Evolutionary conservation across 768 basidiomycete genomes (phyloP).

Genomic region (Calocera cornea): DNA sequence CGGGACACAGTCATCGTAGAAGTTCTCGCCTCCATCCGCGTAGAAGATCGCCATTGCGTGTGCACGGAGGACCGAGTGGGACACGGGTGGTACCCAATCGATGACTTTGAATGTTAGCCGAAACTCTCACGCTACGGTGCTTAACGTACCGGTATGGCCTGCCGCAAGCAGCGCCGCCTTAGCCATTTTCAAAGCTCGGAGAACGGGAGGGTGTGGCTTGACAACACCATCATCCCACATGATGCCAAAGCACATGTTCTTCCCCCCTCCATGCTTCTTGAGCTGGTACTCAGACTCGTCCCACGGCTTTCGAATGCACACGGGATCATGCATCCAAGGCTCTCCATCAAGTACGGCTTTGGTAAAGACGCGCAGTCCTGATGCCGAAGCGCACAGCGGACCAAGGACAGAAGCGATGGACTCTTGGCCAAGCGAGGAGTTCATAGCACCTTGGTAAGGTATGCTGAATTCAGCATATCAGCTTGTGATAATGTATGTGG

Average conservation of each 20-base stretch:
- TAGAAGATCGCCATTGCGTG: slow-evolving; percentile 26
- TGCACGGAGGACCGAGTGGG: background rate
- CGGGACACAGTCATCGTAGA: slow-evolving; percentile 10
- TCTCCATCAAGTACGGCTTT: slow-evolving; percentile 43
- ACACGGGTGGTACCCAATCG: background rate
- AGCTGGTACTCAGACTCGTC: slow-evolving; percentile 44
- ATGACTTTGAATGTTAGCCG: background rate
- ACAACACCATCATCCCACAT: slow-evolving; percentile 52
- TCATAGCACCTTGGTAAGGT: slow-evolving; percentile 52
- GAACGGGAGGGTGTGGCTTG: slow-evolving; percentile 52
- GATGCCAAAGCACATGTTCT: slow-evolving; percentile 42
- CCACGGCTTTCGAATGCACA: slow-evolving; percentile 46
- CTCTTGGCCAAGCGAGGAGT: slow-evolving; percentile 58
- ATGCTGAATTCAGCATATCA: slow-evolving; percentile 23
- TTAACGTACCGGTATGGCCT: slow-evolving; percentile 48
- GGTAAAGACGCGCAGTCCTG: slow-evolving; percentile 50
- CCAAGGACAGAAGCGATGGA: slow-evolving; percentile 59
- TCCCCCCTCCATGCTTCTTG: slow-evolving; percentile 38
- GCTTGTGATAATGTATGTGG: too few relatives aligned
- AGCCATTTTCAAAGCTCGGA: slow-evolving; percentile 42
- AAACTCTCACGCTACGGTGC: background rate
- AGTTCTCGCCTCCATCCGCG: slow-evolving; percentile 40
- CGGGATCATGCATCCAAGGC: slow-evolving; percentile 57
- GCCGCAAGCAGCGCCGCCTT: slow-evolving; percentile 44
- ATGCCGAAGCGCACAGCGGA: slow-evolving; percentile 45